These are phyloP conservation scores for Sporopachydermia lactativora DNA, from an alignment of 805 yeast species.

Conservation along the genomic window DNA sequence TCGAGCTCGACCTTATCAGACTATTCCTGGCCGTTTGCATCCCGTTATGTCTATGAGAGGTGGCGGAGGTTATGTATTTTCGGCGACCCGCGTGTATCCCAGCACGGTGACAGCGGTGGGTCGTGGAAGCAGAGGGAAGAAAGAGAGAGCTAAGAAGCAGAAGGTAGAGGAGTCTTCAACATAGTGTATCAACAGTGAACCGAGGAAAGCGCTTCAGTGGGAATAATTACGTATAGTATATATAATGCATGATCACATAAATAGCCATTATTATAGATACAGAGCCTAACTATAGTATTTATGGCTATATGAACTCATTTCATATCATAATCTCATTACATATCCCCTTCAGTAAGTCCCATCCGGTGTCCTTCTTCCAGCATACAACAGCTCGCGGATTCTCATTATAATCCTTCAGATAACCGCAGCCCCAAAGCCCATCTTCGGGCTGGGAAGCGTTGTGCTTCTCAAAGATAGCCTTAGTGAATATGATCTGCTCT, in stretches of 20 bases:
- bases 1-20: constrained; percentile 76
- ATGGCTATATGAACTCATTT: constrained; percentile 5
- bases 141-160: constrained; percentile 10
- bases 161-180: constrained; percentile 8
- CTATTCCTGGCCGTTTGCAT: constrained; percentile 86
- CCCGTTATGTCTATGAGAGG: constrained; percentile 91
- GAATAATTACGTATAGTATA: constrained; percentile 3
- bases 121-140: constrained; percentile 37
- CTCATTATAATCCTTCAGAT: constrained; percentile 34
- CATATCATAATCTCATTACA: constrained; percentile 5
- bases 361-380: constrained; percentile 25
- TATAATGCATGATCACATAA: constrained; percentile 2
- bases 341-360: constrained; percentile 4
- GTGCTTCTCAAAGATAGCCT: constrained; percentile 10
- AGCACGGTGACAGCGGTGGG: constrained; percentile 55
- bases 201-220: constrained; percentile 7
- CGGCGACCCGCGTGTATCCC: constrained; percentile 72
- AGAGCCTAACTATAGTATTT: constrained; percentile 6
- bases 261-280: not conserved
- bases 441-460: too few species aligned
- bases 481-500: constrained; percentile 37
- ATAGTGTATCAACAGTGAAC: too few species aligned
- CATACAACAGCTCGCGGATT: constrained; percentile 52
- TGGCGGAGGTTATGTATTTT: constrained; percentile 78
- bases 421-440: constrained; percentile 41